Conservation (phyloP, 1,284 basidiomycete species). For the Microbotryum silenes-acaulis region DNA sequence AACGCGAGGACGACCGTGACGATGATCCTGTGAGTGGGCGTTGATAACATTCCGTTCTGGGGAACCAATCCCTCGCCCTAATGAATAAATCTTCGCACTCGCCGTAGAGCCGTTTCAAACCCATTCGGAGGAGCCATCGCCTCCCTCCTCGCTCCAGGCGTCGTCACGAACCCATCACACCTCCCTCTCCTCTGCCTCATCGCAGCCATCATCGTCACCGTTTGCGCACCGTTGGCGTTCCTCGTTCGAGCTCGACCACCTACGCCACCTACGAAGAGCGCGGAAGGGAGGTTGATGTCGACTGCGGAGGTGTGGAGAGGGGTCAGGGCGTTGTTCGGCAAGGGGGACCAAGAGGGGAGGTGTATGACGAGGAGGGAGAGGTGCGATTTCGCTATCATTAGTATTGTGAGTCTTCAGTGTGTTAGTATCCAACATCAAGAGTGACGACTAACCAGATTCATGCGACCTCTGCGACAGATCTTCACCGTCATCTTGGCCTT, state of each 20-base stretch:
- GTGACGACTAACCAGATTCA: background rate
- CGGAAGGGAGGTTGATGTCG: background rate
- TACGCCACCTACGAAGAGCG: slow-evolving; percentile 4
- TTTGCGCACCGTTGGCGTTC: background rate
- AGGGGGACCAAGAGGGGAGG: background rate
- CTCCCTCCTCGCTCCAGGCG: background rate
- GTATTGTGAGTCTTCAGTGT: background rate
- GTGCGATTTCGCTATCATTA: background rate
- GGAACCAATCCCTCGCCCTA: no score
- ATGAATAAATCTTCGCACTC: no score
- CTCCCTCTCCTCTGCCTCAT: slow-evolving; percentile 1
- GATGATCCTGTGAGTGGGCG: background rate
- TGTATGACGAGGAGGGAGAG: background rate
- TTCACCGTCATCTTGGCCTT: slow-evolving; percentile 3
- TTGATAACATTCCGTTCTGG: background rate
- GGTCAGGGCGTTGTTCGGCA: background rate
- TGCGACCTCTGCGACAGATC: background rate
- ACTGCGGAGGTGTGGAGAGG: background rate
- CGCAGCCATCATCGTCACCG: background rate
- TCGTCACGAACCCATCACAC: background rate
- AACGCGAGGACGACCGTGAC: background rate
- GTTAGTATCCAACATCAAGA: background rate
- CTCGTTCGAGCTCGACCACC: background rate
- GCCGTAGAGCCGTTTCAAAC: background rate
- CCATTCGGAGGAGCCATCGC: slow-evolving; percentile 4